These are phyloP conservation scores for Aaosphaeria pasadenensis DNA, from an alignment of 2,329 filamentous ascomycete genomes.

Conservation along the genomic window DNA sequence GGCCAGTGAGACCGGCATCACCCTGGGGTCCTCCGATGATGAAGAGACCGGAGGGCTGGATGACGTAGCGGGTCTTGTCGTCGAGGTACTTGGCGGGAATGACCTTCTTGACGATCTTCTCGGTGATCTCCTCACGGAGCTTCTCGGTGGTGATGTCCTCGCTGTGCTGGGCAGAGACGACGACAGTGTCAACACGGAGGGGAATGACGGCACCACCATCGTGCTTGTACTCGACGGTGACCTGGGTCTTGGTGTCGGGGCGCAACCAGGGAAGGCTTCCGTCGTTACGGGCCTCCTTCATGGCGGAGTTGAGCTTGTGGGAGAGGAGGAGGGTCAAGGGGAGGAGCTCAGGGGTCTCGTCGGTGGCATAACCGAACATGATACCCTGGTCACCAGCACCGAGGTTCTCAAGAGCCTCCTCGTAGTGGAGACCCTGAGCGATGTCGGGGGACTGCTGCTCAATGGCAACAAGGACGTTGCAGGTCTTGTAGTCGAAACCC, in stretches of 20 bases:
- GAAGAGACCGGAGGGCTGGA: slow-evolving; percentile 97
- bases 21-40: slow-evolving; percentile 99
- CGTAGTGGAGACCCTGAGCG: slow-evolving; percentile 97
- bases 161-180: slow-evolving; percentile 93
- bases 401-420: slow-evolving; percentile 94
- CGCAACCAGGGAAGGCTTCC: slow-evolving; percentile 90
- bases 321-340: slow-evolving; percentile 90
- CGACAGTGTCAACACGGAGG: slow-evolving; percentile 90
- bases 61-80: slow-evolving; percentile 94
- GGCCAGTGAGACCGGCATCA: slow-evolving; percentile 96
- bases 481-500: slow-evolving; percentile 99
- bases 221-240: slow-evolving; percentile 98
- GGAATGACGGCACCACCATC: slow-evolving; percentile 92
- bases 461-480: slow-evolving; percentile 96
- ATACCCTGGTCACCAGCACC: slow-evolving; percentile 99
- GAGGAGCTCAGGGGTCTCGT: slow-evolving; percentile 96
- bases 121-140: slow-evolving; percentile 89
- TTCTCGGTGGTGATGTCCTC: slow-evolving; percentile 85
- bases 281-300: slow-evolving; percentile 84
- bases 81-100: slow-evolving; percentile 92
- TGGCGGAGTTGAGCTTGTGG: slow-evolving; percentile 95
- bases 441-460: slow-evolving; percentile 99
- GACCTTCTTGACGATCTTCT: slow-evolving; percentile 95
- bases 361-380: slow-evolving; percentile 99
- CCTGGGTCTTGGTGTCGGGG: slow-evolving; percentile 99